A percentile compares a stretch with the other conserved stretches of the same genome.
phyloP scores from a whole-genome alignment of 805 yeast genomes.

The Wickerhamiella brachini region DNA sequence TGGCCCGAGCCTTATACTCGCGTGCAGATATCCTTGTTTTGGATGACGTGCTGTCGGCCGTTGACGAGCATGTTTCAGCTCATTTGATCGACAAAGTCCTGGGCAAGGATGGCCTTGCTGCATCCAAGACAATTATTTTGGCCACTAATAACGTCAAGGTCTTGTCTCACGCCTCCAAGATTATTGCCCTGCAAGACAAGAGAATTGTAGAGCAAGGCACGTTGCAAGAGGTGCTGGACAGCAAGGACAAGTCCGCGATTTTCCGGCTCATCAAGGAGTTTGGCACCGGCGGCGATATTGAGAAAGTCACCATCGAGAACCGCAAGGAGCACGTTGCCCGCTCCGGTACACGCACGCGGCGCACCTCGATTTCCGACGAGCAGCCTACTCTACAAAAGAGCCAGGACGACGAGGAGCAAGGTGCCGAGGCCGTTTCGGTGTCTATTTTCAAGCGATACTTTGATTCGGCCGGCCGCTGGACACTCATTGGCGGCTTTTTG shows the following conservation, averaged over 20 bases:
- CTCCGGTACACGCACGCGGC: constrained; percentile 22
- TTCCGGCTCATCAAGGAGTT: constrained; percentile 24
- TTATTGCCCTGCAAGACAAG: constrained; percentile 45
- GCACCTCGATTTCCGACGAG: constrained; percentile 4
- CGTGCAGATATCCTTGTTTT: constrained; percentile 82
- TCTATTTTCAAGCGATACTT: constrained; percentile 16
- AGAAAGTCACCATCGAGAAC: constrained; percentile 58
- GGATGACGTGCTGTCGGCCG: constrained; percentile 92
- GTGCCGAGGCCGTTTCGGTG: constrained; percentile 12
- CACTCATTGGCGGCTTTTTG: constrained; percentile 26
- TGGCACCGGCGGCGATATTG: constrained; percentile 67
- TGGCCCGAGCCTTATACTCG: constrained; percentile 92
- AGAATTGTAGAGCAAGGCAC: constrained; percentile 40
- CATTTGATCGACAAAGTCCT: constrained; percentile 64
- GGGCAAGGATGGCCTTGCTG: constrained; percentile 62
- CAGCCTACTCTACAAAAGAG: constrained; percentile 11
- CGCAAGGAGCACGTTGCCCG: constrained; percentile 58
- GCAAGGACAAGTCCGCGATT: constrained; percentile 12
- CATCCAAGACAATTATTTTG: constrained; percentile 54
- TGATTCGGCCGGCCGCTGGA: constrained; percentile 23
- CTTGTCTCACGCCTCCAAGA: constrained; percentile 53
- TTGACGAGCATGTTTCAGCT: constrained; percentile 91
- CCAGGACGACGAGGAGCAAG: constrained; percentile 21
- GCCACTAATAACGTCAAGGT: constrained; percentile 76
- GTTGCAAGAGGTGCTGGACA: constrained; percentile 35